phyloP scores from a whole-genome alignment of 2,329 filamentous ascomycete genomes.

The Ophiostoma ips region DNA sequence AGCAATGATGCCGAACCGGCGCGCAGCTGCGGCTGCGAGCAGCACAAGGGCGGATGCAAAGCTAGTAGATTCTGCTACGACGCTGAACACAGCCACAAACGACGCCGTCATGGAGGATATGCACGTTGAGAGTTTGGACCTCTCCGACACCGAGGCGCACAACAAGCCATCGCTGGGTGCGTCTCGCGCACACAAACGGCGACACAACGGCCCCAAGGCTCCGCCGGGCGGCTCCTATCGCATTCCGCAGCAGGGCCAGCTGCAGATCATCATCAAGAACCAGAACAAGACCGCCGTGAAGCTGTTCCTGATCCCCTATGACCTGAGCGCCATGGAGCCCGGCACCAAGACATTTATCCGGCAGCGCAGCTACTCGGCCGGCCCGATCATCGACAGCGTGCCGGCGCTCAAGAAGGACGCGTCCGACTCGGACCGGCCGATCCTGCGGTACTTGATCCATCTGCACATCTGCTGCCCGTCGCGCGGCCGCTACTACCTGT shows the following conservation, averaged over 20 bases:
- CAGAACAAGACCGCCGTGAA: constrained; percentile 98
- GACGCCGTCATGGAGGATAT: constrained; percentile 4
- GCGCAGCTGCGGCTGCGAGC: constrained; percentile 19
- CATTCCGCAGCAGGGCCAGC: constrained; percentile 82
- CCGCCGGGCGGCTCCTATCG: constrained; percentile 84
- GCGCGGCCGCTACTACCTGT: constrained; percentile 73
- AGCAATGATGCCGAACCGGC: constrained; percentile 23
- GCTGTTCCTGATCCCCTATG: constrained; percentile 85
- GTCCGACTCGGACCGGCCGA: constrained; percentile 42
- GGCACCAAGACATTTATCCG: constrained; percentile 93
- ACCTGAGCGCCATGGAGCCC: constrained; percentile 80
- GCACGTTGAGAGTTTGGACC: background rate
- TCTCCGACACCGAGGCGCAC: constrained; percentile 15
- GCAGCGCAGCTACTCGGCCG: constrained; percentile 83
- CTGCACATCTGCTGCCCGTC: constrained; percentile 82
- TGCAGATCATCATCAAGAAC: constrained; percentile 96
- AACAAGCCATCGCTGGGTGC: constrained; percentile 12
- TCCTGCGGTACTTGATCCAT: constrained; percentile 80
- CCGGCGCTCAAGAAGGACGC: constrained; percentile 20
- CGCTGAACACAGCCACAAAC: background rate
- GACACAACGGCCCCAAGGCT: constrained; percentile 36
- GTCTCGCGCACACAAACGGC: constrained; percentile 31
- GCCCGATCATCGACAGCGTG: constrained; percentile 57
- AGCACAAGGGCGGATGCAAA: too few species aligned
- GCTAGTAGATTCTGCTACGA: too few species aligned